Base-by-base conservation (phyloP, 305 asterid species). In the Rubia peregrina region DNA sequence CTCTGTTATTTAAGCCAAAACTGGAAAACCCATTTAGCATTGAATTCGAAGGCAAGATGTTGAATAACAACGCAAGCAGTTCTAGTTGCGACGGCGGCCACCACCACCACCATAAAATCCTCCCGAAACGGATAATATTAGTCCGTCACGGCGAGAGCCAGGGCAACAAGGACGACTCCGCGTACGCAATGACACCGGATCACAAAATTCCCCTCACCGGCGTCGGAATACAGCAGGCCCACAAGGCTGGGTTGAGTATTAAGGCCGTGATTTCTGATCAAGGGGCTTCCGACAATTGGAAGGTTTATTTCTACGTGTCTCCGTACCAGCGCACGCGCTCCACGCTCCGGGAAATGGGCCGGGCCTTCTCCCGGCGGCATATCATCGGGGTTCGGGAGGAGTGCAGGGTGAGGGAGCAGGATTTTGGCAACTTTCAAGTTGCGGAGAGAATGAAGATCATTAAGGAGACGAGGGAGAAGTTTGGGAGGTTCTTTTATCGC, bases 331-430 rank as follows among this genome's bases (percentile, higher is more conserved):
- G 93, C 72, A 79, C 90, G 62, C 79, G 87, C 72, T 83, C 91
- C 42, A 87, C 91, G 19, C 82, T 89, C 30, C 72, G 79, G 55
- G 91, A 87, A 77, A 84, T 87, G 41, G 88, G 87, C 5, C 74
- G 81, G 30, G 75, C 88, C 7, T 82, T 89, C 7, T 81, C 90
- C 0, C 56, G 74, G 64, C 61, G 74, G 49, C 65, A 79, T 16
- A 55, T 89, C 12, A 80, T 84, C 43, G 90, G 96, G 10, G 96
- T 81, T 9, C 78, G 86, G n/a, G 93, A 89, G 53, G 96, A 89
- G 80, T 89, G 93, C 74, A 69, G 93, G 72, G 74, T 89, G 60
- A 75, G 96, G 48, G 96, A 89, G 51, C 96, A 87, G 76, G 92
- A 89, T 61, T 89, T 89, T 51, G 92, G 95, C 57, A 87, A 89